Base-by-base conservation (phyloP, 2,329 filamentous ascomycete species). In the Aspergillus brunneoviolaceus region DNA sequence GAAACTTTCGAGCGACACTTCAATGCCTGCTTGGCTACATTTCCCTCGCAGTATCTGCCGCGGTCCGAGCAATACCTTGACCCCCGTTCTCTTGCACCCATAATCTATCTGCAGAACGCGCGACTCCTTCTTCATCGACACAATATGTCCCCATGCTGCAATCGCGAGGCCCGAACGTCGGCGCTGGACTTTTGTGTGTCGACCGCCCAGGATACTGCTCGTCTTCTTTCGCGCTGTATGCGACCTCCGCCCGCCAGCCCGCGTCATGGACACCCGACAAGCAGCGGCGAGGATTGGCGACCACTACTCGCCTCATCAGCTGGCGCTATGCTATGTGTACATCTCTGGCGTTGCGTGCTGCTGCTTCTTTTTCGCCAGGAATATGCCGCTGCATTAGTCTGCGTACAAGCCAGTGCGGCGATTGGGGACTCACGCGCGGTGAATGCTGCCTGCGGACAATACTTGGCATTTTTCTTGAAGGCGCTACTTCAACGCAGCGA, bases 41-140 rank as follows among this genome's bases (percentile, higher is more conserved):
- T 96, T 65, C 93, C 93, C 0, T 81, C 88, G 9, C 82, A 88
- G 4, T 92, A 90, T 71, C 88, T 91, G 60, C 84, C 88, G 2
- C 80, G 84, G 16, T 88, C 87, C 62, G 81, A 84, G 31, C 84
- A 87, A 7, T 82, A 87, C 7, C 81, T 97, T 48, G 88, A 95
- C 60, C 87, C 91, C 9, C 84, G 88, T 55, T 87, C 89, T 47
- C 81, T 98, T 14, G 85, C 87, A 27, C 90, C 92, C 0, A 81
- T 96, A 9, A 84, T 90, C 33, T 88, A 91, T 69, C 84, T 98
- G 9, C 88, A 96, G 62, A 90, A 91, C 61, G 88, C 89, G 16
- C 89, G 92, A n/a, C 84, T 97, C 31, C 81, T 95, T 42, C 84
- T 99, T 9, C 91, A 96, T 75, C 87, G 95, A 48, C 92, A 96